Base-by-base conservation (phyloP, 805 yeast genomes). In the Pichia kluyveri region DNA sequence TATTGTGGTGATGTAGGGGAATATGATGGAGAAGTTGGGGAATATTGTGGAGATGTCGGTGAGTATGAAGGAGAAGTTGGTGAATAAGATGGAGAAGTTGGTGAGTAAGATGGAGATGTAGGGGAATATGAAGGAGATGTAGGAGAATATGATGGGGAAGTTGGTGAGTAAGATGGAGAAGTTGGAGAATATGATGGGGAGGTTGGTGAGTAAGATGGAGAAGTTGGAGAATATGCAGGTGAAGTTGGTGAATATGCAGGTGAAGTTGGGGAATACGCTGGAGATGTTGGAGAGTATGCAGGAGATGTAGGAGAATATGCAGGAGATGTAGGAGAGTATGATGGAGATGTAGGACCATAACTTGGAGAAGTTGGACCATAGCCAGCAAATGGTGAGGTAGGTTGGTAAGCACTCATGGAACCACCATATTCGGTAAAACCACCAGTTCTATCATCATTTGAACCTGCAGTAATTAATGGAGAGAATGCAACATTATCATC, bases 361-460 rank as follows among this genome's bases (percentile, higher is more conserved):
- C 56, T 48, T 52, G 78, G 77, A 15, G 75, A 68, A 0, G 79
- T 71, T 28, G 80, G 75, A 8, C 73, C 56, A 68, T 70, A 42
- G 54, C 52, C 53, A 15, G 83, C 77, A 63, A 74, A 75, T 56
- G 83, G 82, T 2, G 82, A 76, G 2, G 80, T 72, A 19, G 80
- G 76, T 53, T 70, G 75, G 46, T 66, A 67, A 12, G 67, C 59
- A 40, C 53, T 50, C 51, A 65, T 62, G 51, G 57, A 56, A 45
- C 95, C 96, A 53, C 93, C 90, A 60, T 88, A 88, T 52, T 87
- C 89, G 10, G 96, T 86, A 57, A 88, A 83, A 7, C 95, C 95
- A 48, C 96, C 96, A 32, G 82, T 73, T 47, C 74, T 72, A 49
- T 82, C 88, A 50, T 85, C 89, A 41, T 77, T 76, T 46, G 82